Percentiles rank a stretch among this genome's conserved stretches.
Evolutionary conservation across 1,139 yeast genomes (phyloP).

Genomic region (Taphrina deformans): DNA sequence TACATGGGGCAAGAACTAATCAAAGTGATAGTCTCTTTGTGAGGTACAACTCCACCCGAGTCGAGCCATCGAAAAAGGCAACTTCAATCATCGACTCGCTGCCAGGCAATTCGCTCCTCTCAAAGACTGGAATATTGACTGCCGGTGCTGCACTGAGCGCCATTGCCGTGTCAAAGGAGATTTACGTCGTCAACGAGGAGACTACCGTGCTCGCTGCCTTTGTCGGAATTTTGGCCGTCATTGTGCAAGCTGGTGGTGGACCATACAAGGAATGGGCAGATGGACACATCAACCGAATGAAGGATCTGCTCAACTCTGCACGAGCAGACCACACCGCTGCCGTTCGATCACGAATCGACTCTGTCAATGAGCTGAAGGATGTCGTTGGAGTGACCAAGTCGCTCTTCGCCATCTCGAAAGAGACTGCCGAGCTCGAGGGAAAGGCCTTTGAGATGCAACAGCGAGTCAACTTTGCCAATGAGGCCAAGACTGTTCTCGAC

Average conservation of each 20-base stretch:
- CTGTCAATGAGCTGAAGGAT: slow-evolving; percentile 84
- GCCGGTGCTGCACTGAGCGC: slow-evolving; percentile 92
- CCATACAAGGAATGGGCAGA: slow-evolving; percentile 93
- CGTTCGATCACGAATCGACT: slow-evolving; percentile 85
- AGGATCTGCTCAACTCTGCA: slow-evolving; percentile 78
- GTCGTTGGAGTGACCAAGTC: slow-evolving; percentile 89
- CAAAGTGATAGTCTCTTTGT: slow-evolving; percentile 7
- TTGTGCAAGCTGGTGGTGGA: slow-evolving; percentile 89
- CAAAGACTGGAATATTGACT: slow-evolving; percentile 94
- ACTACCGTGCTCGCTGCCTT: slow-evolving; percentile 80
- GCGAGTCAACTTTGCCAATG: slow-evolving; percentile 77
- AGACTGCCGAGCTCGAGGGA: slow-evolving; percentile 94
- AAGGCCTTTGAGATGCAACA: slow-evolving; percentile 90
- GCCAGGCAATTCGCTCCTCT: slow-evolving; percentile 84
- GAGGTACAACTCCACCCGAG: slow-evolving; percentile 43
- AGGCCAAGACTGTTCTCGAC: slow-evolving; percentile 93
- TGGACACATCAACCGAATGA: slow-evolving; percentile 81
- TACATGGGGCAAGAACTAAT: background rate
- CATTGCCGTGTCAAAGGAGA: slow-evolving; percentile 90
- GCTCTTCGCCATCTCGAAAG: slow-evolving; percentile 89
- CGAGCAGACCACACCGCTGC: slow-evolving; percentile 89
- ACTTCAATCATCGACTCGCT: slow-evolving; percentile 82
- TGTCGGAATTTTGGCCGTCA: slow-evolving; percentile 68
- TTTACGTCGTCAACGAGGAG: slow-evolving; percentile 92
- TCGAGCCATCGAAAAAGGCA: slow-evolving; percentile 90